Evolutionary conservation across 345 rosid genomes (phyloP), one percentile per base, ranked within the genome.

Genomic region (Lepidium africanum): DNA sequence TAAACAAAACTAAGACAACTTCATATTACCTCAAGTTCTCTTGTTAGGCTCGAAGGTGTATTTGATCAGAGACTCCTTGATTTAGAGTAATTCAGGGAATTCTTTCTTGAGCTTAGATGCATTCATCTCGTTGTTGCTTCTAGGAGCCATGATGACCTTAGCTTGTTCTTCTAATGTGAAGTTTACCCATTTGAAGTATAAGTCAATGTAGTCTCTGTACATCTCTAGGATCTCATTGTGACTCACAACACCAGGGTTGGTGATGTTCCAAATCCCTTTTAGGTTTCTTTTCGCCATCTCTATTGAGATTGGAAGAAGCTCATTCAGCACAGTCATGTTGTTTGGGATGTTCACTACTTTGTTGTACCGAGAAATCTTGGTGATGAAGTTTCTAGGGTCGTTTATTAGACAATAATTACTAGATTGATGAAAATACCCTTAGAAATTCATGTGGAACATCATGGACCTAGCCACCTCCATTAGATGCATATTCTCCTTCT

Each of bases 311-410:
- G 83, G 83, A 9, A 84, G 75, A 23, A 84, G 77, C 81, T 84
- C 87, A 38, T 84, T 84, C 30, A 84, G 72, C 64, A 81, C 82
- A 5, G 87, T 81, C 87, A 83, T 81, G 82, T 85, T 84, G 53
- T 79, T 84, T 23, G 83, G 82, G 47, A 84, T 84, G 77, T 84
- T 71, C 38, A 81, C 83, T 46, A 84, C 83, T 59, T 83, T 81
- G 75, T 63, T 65, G 75, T 81, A 81, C 15, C 77, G 78, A 5
- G 70, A 54, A 53, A 84, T 77, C 65, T 84, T 84, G 13, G 82
- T 74, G 19, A 78, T 80, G 71, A 84, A 80, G 79, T 84, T 81
- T 14, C 84, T 63, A 1, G 82, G 82, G 67, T 81, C 81, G 71
- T 62, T 80, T 8, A 81, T n/a, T n/a, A n/a, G n/a, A n/a, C n/a